Conservation (phyloP, 1,284 basidiomycete genomes). For the Fomitiporia mediterranea region DNA sequence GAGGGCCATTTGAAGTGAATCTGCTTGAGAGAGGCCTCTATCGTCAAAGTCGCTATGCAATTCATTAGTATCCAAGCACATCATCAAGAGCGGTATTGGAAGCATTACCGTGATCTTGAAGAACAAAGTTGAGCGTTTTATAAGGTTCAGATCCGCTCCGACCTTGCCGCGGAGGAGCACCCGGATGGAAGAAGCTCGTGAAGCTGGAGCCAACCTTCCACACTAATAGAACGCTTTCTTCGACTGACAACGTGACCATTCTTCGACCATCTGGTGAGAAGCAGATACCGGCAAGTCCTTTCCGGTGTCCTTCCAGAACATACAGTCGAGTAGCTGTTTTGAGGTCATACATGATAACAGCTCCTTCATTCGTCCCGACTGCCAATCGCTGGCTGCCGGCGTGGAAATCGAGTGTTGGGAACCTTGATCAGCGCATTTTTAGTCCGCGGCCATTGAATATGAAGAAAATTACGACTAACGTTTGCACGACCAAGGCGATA, state of each 20-base stretch:
- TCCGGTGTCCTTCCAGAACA: slow-evolving; percentile 88
- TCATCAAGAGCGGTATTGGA: slow-evolving; percentile 4
- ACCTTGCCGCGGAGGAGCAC: slow-evolving; percentile 88
- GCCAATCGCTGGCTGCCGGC: slow-evolving; percentile 81
- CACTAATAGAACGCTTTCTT: slow-evolving; percentile 76
- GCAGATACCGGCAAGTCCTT: slow-evolving; percentile 71
- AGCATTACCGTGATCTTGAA: slow-evolving; percentile 58
- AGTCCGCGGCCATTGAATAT: background rate
- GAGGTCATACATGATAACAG: slow-evolving; percentile 93
- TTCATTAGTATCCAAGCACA: background rate
- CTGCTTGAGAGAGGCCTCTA: slow-evolving; percentile 65
- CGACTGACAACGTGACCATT: slow-evolving; percentile 82
- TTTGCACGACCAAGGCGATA: slow-evolving; percentile 83
- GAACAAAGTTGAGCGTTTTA: slow-evolving; percentile 76
- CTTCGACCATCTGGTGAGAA: slow-evolving; percentile 93
- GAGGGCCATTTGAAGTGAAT: slow-evolving; percentile 81
- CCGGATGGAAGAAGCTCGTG: slow-evolving; percentile 85
- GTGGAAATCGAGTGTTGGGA: slow-evolving; percentile 91
- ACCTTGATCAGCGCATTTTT: slow-evolving; percentile 44
- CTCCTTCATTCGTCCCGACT: slow-evolving; percentile 92
- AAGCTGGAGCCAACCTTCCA: slow-evolving; percentile 91
- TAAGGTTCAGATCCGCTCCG: slow-evolving; percentile 76
- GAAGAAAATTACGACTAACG: slow-evolving; percentile 43
- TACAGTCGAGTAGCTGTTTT: slow-evolving; percentile 94
- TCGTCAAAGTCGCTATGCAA: slow-evolving; percentile 58